Evolutionary conservation across 805 yeast species (phyloP).

Genomic region (Scheffersomyces coipomensis): DNA sequence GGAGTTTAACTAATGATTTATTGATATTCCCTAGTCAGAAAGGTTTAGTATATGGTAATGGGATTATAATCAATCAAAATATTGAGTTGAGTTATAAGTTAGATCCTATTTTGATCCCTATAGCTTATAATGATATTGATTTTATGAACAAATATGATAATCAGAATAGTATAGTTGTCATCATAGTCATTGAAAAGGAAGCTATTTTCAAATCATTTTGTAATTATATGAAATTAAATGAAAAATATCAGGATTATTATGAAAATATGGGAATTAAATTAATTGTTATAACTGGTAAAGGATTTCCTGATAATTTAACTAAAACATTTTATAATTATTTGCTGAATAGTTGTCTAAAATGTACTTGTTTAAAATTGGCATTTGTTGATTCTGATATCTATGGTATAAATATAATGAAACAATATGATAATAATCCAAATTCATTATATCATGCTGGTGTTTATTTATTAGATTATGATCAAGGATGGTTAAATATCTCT

Average conservation of each 20-base stretch:
- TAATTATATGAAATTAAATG: conserved; percentile 10
- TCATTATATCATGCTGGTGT: conserved; percentile 40
- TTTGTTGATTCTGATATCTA: conserved; percentile 66
- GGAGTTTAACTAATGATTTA: conserved; percentile 33
- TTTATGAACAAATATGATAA: neutral
- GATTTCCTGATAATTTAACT: conserved; percentile 63
- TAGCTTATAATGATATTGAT: neutral
- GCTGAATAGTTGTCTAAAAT: neutral
- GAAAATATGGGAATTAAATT: conserved; percentile 4
- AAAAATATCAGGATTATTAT: neutral
- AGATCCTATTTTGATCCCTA: conserved; percentile 21
- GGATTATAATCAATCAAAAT: neutral
- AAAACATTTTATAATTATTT: conserved; percentile 32
- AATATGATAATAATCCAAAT: conserved; percentile 23
- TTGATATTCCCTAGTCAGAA: conserved; percentile 54
- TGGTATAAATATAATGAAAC: conserved; percentile 53
- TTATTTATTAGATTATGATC: conserved; percentile 33
- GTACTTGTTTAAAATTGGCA: conserved; percentile 19
- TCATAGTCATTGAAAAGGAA: conserved; percentile 38
- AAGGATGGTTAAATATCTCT: conserved; percentile 23
- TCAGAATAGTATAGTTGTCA: neutral
- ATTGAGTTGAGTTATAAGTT: neutral
- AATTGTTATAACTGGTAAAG: conserved; percentile 58
- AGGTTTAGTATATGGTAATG: conserved; percentile 49
- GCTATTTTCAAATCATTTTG: conserved; percentile 37